Conservation (phyloP, 2,329 filamentous ascomycete species). For the Sphaerulina vaccinii region DNA sequence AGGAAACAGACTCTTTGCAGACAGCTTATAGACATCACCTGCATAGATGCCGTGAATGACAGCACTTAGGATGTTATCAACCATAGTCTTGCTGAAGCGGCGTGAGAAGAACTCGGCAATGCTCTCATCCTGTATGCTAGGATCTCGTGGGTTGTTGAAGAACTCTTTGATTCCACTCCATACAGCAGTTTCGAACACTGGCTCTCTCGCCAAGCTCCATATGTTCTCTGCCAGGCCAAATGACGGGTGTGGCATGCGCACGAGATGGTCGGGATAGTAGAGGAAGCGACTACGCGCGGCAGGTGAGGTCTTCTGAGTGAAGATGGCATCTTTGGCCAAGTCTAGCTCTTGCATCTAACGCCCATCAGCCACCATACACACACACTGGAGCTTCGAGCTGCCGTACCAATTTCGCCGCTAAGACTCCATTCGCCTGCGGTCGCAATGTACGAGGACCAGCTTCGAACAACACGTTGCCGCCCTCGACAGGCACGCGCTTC, state of each 20-base stretch:
- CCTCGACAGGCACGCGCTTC: slow-evolving; percentile 60
- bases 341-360: slow-evolving; percentile 58
- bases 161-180: slow-evolving; percentile 39
- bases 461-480: slow-evolving; percentile 71
- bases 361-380: slow-evolving; percentile 25
- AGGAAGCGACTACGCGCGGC: slow-evolving; percentile 69
- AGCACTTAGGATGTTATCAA: slow-evolving; percentile 73
- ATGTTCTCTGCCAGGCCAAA: slow-evolving; percentile 36
- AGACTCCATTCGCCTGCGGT: slow-evolving; percentile 57
- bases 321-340: slow-evolving; percentile 57
- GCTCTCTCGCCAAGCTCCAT: slow-evolving; percentile 45
- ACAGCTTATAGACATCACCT: slow-evolving; percentile 79
- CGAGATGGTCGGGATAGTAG: slow-evolving; percentile 83
- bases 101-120: slow-evolving; percentile 65
- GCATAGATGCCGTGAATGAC: slow-evolving; percentile 86
- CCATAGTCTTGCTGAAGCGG: slow-evolving; percentile 55
- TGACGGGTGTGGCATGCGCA: slow-evolving; percentile 56
- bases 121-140: slow-evolving; percentile 62
- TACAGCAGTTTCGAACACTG: slow-evolving; percentile 54
- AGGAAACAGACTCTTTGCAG: slow-evolving; percentile 64
- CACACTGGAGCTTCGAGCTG: slow-evolving; percentile 8
- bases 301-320: slow-evolving; percentile 51
- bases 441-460: slow-evolving; percentile 77
- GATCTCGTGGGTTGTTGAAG: slow-evolving; percentile 30
- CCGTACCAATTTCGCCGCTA: slow-evolving; percentile 69